Evolutionary conservation across 2,329 filamentous ascomycete genomes (phyloP).

Genomic region (Lachnellula suecica): DNA sequence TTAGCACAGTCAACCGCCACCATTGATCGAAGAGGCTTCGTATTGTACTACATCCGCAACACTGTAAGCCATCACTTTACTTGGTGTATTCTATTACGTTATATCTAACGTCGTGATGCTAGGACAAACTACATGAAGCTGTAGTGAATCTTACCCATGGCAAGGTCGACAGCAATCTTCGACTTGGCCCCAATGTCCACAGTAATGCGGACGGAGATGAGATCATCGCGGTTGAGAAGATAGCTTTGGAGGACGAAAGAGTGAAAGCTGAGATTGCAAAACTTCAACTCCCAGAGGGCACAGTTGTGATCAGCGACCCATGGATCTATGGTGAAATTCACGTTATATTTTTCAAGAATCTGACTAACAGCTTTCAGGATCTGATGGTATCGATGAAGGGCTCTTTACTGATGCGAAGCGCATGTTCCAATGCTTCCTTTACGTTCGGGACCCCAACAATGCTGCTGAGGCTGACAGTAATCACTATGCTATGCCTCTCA

Average conservation of each 20-base stretch:
- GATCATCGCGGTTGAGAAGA: constrained; percentile 55
- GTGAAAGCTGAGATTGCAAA: constrained; percentile 63
- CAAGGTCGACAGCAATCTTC: constrained; percentile 54
- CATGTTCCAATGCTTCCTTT: constrained; percentile 65
- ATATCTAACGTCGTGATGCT: constrained; percentile 2
- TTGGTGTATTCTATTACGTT: too few relatives aligned
- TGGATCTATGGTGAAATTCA: constrained; percentile 58
- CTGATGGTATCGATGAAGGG: constrained; percentile 49
- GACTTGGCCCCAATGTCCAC: constrained; percentile 58
- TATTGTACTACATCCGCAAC: constrained; percentile 58
- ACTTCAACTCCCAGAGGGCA: constrained; percentile 58
- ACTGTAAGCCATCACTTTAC: too few relatives aligned
- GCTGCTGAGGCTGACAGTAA: constrained; percentile 60
- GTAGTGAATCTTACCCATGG: constrained; percentile 49
- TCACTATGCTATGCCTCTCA: constrained; percentile 66
- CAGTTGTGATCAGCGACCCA: constrained; percentile 58
- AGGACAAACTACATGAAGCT: constrained; percentile 64
- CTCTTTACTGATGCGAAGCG: constrained; percentile 43
- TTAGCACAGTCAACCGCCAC: constrained; percentile 37
- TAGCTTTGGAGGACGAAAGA: constrained; percentile 51
- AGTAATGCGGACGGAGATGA: constrained; percentile 60
- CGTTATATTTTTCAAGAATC: background rate
- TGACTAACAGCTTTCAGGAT: constrained; percentile 36
- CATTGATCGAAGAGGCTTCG: constrained; percentile 50
- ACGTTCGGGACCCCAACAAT: constrained; percentile 63